Base-by-base conservation (phyloP, 2,329 filamentous ascomycete genomes). In the Zymoseptoria brevis region DNA sequence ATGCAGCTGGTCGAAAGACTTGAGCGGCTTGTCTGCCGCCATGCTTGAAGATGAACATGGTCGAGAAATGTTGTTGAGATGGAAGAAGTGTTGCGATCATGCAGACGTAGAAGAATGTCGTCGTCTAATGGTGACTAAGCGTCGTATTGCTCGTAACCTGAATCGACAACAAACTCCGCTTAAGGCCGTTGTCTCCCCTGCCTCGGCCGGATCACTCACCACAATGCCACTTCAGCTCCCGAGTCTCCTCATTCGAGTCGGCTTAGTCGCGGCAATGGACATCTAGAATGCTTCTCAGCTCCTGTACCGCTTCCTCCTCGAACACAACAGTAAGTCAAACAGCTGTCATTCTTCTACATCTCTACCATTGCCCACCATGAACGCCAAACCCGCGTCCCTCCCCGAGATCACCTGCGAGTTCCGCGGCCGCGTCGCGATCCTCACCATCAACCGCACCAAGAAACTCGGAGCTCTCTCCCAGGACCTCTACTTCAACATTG, bases 401-500 rank as follows among this genome's bases (percentile, higher is more conserved):
- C 55, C 60, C 11, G 57, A 64, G 51, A 56, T 66, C 26, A 52
- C 60, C 19, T 71, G 89, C 67, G 80, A 84, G 62, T 88, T 86
- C 73, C 78, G 80, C 67, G 87, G 83, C 73, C 86, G 85, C 60
- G 77, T 91, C 64, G 90, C 93, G 69, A 84, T 92, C 71, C 86
- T 99, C 74, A 96, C 90, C 19, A 86, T 99, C 71, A 87, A 92
- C 75, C 87, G 89, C 55, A 83, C 87, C 57, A 83, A 86, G 72
- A 96, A 96, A 77, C 89, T 97, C 74, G 95, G 95, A 74, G 90
- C 93, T 30, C 77, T 96, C 55, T 82, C 78, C 60, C 80, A 83
- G 68, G 77, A 83, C 62, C 81, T 86, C 55, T 97, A 96, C 79
- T 53, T 53, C 51, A 53, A 53, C 51, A 81, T 97, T 50, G 85